Percentiles rank a stretch among this genome's conserved stretches.
phyloP scores from a whole-genome alignment of 2,329 filamentous ascomycete species.

The Ophiobolus disseminans region DNA sequence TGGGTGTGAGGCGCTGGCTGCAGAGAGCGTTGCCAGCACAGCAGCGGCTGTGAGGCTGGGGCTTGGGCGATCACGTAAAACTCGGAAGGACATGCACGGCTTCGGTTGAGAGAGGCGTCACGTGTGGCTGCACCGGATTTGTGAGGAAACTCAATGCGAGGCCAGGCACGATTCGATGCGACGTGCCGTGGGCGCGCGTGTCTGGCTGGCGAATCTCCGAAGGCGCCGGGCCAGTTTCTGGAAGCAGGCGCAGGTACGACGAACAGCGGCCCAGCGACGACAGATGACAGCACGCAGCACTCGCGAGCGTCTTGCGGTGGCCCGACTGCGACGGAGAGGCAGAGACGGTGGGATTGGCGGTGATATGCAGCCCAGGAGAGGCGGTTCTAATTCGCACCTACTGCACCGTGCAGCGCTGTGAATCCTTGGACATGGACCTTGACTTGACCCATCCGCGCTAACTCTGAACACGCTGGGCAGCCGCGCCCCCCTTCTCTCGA shows the following conservation, averaged over 20 bases:
- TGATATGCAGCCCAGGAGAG: too few relatives aligned
- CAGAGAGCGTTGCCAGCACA: neutral
- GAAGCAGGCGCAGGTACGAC: constrained; percentile 11
- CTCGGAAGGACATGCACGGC: constrained; percentile 4
- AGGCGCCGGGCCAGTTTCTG: neutral
- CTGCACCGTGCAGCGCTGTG: too few relatives aligned
- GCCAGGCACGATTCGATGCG: neutral
- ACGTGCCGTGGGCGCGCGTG: constrained; percentile 1
- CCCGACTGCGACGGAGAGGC: too few relatives aligned
- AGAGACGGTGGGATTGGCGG: too few relatives aligned
- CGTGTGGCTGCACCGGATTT: constrained; percentile 9
- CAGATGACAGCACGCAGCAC: too few relatives aligned
- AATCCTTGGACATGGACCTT: too few relatives aligned
- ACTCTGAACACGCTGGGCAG: too few relatives aligned
- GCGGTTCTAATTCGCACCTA: too few relatives aligned
- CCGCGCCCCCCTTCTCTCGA: too few relatives aligned
- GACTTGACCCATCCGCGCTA: too few relatives aligned
- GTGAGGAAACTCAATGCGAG: constrained; percentile 1
- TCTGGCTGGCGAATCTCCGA: constrained; percentile 17
- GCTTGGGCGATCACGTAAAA: constrained; percentile 5
- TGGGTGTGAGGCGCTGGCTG: neutral
- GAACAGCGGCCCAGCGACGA: neutral
- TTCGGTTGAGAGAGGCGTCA: constrained; percentile 6
- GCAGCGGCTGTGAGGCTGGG: constrained; percentile 15
- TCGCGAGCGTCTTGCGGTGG: too few relatives aligned